phyloP scores from a whole-genome alignment of 163 green algal genomes.

The Coccomyxa subellipsoidea region DNA sequence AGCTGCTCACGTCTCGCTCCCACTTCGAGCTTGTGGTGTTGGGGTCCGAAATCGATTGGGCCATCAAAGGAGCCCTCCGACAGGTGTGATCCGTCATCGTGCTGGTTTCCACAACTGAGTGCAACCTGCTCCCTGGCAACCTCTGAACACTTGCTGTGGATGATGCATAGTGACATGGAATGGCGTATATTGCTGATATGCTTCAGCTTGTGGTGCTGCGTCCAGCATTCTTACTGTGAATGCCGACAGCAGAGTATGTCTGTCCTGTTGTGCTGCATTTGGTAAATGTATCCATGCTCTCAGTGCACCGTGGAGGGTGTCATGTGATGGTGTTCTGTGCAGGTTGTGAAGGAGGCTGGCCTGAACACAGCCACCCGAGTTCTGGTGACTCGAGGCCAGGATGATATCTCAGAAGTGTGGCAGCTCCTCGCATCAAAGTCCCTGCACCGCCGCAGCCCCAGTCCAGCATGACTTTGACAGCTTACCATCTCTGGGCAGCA shows the following conservation, averaged over 20 bases:
- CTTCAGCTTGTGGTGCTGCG: too few species aligned
- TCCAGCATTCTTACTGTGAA: too few species aligned
- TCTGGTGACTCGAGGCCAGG: background rate
- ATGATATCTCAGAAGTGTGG: background rate
- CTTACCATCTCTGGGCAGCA: too few species aligned
- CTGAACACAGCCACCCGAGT: background rate
- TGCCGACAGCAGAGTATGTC: too few species aligned
- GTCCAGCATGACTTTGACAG: background rate
- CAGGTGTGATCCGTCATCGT: background rate
- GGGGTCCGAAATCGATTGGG: background rate
- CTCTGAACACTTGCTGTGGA: too few species aligned
- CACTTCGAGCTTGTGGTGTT: background rate
- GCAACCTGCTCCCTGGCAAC: too few species aligned
- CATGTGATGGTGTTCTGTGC: background rate
- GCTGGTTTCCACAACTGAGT: too few species aligned
- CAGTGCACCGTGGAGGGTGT: too few species aligned
- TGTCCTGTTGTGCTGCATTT: too few species aligned
- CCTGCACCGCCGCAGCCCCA: background rate
- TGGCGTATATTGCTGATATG: too few species aligned
- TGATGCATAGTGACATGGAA: too few species aligned
- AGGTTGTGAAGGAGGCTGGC: background rate
- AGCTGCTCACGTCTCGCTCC: background rate
- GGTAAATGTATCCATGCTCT: too few species aligned
- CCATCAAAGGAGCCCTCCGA: background rate
- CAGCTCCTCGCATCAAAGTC: background rate